Evolutionary conservation across 1,284 basidiomycete genomes (phyloP), one percentile per base, ranked within the genome.

Genomic region (Sporisorium scitamineum): DNA sequence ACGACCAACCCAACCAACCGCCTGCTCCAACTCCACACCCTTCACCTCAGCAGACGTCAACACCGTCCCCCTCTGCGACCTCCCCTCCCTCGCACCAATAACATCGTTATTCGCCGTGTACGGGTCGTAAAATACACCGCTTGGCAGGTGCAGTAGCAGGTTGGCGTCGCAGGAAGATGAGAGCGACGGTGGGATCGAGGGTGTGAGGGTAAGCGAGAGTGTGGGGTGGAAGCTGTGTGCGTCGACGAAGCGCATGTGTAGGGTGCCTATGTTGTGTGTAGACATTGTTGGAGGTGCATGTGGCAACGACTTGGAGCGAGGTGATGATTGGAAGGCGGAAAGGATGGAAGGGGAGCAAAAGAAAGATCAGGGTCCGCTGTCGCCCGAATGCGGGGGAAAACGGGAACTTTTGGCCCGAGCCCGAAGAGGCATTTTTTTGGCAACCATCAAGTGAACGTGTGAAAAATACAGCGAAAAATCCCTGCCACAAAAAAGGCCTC

Each of bases 101-200:
- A 62, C 61, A 6, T 52, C n/a, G 13, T 51, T 61, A 31, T 20
- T 22, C 4, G 61, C 61, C 0, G 60, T 70, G 37, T 37, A 70
- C 8, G 73, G 68, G 32, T 76, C 73, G 61, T 68, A 76, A 31
- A 76, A 76, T 4, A 76, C 31, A 0, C 61, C 61, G 0, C 48
- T 20, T 2, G 68, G 73, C 0, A 76, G 61, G 20, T 76, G 68
- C 2, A 76, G 26, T 0, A 76, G 61, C 0, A 71, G 24, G 29
- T 29, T 44, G 1, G 72, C 59, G 5, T 16, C 14, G 27, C 63
- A 72, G 1, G 39, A 10, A 2, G 16, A 24, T 41, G 47, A n/a
- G 27, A 3, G 41, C 6, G 45, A 3, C 6, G 14, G 18, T n/a
- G 26, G 50, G 20, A 8, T 39, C 34, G n/a, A 56, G 4, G 37